Base-by-base conservation (phyloP, 148 eudicot genomes). In the Chenopodium formosanum region DNA sequence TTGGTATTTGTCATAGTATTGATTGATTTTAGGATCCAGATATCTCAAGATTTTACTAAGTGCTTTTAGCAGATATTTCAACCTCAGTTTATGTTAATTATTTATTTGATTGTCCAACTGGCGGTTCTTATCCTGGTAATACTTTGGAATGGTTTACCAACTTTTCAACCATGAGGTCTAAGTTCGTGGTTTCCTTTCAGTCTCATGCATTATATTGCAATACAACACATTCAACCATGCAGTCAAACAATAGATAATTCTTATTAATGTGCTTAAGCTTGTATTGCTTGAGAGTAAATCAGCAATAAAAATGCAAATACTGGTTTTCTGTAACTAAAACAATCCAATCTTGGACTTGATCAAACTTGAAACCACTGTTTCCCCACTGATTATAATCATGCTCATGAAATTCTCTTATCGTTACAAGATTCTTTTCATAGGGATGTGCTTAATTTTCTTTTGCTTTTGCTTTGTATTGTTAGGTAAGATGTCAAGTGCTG, bases 401-500 rank as follows among this genome's bases (percentile, higher is more conserved):
- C 2, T 25, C 4, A 7, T 25, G 16, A 4, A 27, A n/a, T 12
- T 58, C n/a, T 25, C n/a, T n/a, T 44, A 27, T 60, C 4, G 62
- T 8, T 46, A 23, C 4, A 0, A 11, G 19, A 37, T 47, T 74
- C 40, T 46, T 16, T n/a, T n/a, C 58, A 50, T 64, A 32, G 16
- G 37, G 52, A 74, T 75, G 66, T 16, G 75, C 73, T 16, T 52
- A 47, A 70, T 48, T 60, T 66, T 72, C 62, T 56, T 81, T 70
- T 79, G 46, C 67, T 68, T 70, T 68, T 74, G 56, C 68, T 83
- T 23, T 82, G 37, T 37, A 72, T 84, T 65, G 7, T 83, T 84
- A 90, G 89, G 91, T 88, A 86, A 88, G 88, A 83, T 82, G 76
- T 67, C 76, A 83, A 84, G 76, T 85, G 82, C 77, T 78, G 78